Percentiles rank a stretch among this genome's conserved stretches.
phyloP scores from a whole-genome alignment of 805 yeast species.

The Yarrowia sp. region DNA sequence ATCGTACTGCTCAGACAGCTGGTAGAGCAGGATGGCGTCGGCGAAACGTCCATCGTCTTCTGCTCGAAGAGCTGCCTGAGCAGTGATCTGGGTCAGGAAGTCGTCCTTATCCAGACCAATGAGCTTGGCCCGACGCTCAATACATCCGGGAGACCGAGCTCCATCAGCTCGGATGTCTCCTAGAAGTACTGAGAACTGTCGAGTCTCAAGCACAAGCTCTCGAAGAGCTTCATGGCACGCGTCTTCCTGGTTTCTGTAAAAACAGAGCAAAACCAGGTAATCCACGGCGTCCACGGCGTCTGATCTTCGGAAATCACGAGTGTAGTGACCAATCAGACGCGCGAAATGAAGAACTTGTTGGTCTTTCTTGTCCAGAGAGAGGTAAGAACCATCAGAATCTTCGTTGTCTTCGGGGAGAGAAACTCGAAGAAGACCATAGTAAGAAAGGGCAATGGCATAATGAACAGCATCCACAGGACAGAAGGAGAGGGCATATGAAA shows the following conservation, averaged over 20 bases:
- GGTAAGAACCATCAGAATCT: slow-evolving; percentile 39
- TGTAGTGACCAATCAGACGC: slow-evolving; percentile 72
- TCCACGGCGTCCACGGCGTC: slow-evolving; percentile 93
- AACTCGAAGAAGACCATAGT: slow-evolving; percentile 65
- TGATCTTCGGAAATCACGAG: slow-evolving; percentile 74
- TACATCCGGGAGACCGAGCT: slow-evolving; percentile 72
- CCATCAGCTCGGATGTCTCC: slow-evolving; percentile 85
- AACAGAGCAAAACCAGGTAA: slow-evolving; percentile 69
- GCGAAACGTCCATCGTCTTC: slow-evolving; percentile 87
- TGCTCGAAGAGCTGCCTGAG: slow-evolving; percentile 79
- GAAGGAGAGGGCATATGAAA: slow-evolving; percentile 57
- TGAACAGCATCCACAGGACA: slow-evolving; percentile 88
- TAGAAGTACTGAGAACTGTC: slow-evolving; percentile 75
- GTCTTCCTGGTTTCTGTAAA: slow-evolving; percentile 46
- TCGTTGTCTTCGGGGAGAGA: slow-evolving; percentile 37
- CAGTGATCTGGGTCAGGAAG: slow-evolving; percentile 70
- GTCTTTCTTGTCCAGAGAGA: slow-evolving; percentile 39
- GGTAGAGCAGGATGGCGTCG: slow-evolving; percentile 83
- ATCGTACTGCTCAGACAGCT: slow-evolving; percentile 82
- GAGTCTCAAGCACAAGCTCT: slow-evolving; percentile 79
- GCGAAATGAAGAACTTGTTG: slow-evolving; percentile 49
- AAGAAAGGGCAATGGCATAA: slow-evolving; percentile 74
- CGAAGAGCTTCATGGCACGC: slow-evolving; percentile 75
- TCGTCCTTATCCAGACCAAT: slow-evolving; percentile 59
- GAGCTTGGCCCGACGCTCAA: slow-evolving; percentile 72